Evolutionary conservation across 176 grass and related monocot species (phyloP).

Genomic region (Oryza nivara): DNA sequence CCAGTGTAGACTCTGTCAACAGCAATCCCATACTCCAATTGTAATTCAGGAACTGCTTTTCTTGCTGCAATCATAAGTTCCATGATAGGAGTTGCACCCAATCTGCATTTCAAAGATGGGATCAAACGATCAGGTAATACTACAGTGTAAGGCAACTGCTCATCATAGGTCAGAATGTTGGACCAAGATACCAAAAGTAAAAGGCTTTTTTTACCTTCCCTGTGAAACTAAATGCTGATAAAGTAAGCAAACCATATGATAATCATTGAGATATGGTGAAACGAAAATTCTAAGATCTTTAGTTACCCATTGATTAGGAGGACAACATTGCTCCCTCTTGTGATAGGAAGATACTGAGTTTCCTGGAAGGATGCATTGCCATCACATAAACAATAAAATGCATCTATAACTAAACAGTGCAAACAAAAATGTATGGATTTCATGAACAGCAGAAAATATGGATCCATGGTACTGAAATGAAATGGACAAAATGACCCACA

Average conservation of each 20-base stretch:
- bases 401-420: conserved; percentile 22
- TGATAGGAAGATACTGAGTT: conserved; percentile 96
- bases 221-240: conserved; percentile 26
- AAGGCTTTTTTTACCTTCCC: neutral
- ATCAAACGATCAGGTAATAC: conserved; percentile 26
- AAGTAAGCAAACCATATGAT: conserved; percentile 1
- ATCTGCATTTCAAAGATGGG: conserved; percentile 52
- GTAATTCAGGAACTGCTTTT: conserved; percentile 92
- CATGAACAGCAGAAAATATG: neutral
- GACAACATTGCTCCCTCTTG: conserved; percentile 91
- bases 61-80: conserved; percentile 97
- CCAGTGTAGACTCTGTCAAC: conserved; percentile 98
- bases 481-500: neutral
- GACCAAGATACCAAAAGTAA: neutral
- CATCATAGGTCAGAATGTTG: conserved; percentile 18
- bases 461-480: neutral
- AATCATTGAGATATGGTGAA: neutral
- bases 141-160: neutral
- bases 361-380: conserved; percentile 67
- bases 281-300: conserved; percentile 28
- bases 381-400: conserved; percentile 33
- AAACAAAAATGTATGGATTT: neutral
- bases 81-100: conserved; percentile 93
- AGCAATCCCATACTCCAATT: conserved; percentile 93
- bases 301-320: conserved; percentile 97